These are phyloP conservation scores for Hypoxylon trugodes DNA, from an alignment of 495 filamentous ascomycete genomes.

Conservation along the genomic window DNA sequence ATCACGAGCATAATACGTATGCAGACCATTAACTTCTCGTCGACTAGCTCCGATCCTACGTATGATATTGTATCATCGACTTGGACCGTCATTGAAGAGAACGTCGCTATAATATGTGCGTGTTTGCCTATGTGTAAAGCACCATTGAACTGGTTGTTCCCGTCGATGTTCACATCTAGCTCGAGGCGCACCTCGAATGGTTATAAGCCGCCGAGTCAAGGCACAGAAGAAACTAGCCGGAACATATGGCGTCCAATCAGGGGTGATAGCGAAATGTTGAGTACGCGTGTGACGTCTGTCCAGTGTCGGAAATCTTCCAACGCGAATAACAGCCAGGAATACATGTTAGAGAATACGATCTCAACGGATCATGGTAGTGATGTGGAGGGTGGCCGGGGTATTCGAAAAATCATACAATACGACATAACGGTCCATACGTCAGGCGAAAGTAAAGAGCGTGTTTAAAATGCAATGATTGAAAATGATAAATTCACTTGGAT, in stretches of 20 bases:
- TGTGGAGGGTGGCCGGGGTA: constrained; percentile 24
- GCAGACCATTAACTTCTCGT: constrained; percentile 40
- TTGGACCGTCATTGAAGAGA: constrained; percentile 58
- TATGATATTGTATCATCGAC: constrained; percentile 51
- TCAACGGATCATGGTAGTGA: constrained; percentile 18
- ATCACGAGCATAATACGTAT: constrained; percentile 44
- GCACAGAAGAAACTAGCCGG: constrained; percentile 19
- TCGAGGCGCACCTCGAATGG: constrained; percentile 13
- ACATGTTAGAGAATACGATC: constrained; percentile 25
- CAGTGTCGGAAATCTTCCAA: constrained; percentile 11
- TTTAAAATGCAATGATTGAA: neutral
- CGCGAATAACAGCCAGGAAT: constrained; percentile 24
- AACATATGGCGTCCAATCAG: constrained; percentile 27
- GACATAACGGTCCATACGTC: constrained; percentile 36
- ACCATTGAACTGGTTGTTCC: constrained; percentile 34
- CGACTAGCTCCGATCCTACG: constrained; percentile 39
- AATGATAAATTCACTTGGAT: too few relatives aligned
- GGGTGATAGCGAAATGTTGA: constrained; percentile 32
- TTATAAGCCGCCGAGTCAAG: constrained; percentile 20
- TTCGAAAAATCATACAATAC: constrained; percentile 38
- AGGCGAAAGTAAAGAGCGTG: constrained; percentile 8
- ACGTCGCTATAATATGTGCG: constrained; percentile 58
- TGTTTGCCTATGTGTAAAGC: constrained; percentile 52
- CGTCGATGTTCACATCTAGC: constrained; percentile 23
- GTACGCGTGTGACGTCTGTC: constrained; percentile 32